Base-by-base conservation (phyloP, 2,329 filamentous ascomycete genomes). In the Fusarium sp. region DNA sequence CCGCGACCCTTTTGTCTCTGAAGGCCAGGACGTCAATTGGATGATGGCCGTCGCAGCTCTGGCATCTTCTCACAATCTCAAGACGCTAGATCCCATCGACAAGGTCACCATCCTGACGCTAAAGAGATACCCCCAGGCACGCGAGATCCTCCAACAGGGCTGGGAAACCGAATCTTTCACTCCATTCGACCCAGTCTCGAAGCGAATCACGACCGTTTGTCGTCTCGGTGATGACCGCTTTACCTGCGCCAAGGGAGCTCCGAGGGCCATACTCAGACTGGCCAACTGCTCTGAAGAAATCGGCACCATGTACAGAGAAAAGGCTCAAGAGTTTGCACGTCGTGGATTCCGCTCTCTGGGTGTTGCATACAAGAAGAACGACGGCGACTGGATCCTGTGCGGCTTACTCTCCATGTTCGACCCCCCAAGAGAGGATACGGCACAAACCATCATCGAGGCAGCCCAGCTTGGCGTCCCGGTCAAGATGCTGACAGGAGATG, bases 31-130 rank as follows among this genome's bases (percentile, higher is more conserved):
- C 0, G 66, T 70, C 13, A 67, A 70, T 6, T 70, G 66, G 66
- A 70, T 70, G 66, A 70, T 70, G 66, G 66, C 66, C 0, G 67
- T 69, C 1, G 66, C 66, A 18, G 66, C 66, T 6, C 48, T 70
- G 0, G 66, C 66, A 7, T 70, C 66, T 0, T 67, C 62, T 0
- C 66, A 70, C 0, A 70, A 70, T 0, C 13, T 70, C 0, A 58
- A 36, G 6, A 70, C 66, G 0, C 3, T 70, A 0, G 66, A 70
- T 3, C 66, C 66, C 0, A 70, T 70, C 1, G 66, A 70, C 10
- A 70, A 70, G 4, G 62, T 70, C 7, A 70, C 66, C 1, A 70
- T 70, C 30, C 30, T 70, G 13, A 70, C 66, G 0, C 67, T 70
- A 3, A 70, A 70, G 10, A 59, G 66, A 0, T 70, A 70, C 1